Base-by-base conservation (phyloP, 2,329 filamentous ascomycete genomes). In the Phyllosticta paracitricarpa region DNA sequence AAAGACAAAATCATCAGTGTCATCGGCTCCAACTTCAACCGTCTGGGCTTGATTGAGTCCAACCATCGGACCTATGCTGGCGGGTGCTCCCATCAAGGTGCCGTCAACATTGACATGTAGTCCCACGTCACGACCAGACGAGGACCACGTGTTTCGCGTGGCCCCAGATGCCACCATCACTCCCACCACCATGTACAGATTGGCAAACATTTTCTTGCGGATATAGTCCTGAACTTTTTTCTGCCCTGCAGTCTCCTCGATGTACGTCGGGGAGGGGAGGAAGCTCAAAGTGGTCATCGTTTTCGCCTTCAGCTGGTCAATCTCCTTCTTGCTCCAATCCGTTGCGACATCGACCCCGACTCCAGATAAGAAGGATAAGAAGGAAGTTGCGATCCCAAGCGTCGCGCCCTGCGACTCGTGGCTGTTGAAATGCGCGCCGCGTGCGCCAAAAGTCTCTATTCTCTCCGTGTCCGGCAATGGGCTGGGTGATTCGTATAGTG, bases 1-100 rank as follows among this genome's bases (percentile, higher is more conserved):
- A 28, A 61, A 61, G 19, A 61, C 59, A 24, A 61, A 61, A 48
- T 58, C 59, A 28, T 58, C 59, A 6, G 59, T 28, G 2, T 33
- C 59, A 24, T 57, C 51, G 12, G 51, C 54, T 10, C 28, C 26
- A 5, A 61, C 51, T 7, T 19, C 26, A 14, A 33, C 35, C 40
- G 10, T 40, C 24, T n/a, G 26, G 1, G 19, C 24, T 25, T 17
- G 22, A 2, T 24, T 59, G 24, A 22, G 30, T 55, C 57, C 56
- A 6, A 33, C 12, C 40, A 14, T 26, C 40, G 56, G 40, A 14
- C 56, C 56, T 14, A 17, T 9, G 6, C 4, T 40, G 4, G 52
- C 24, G 2, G 56, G 48, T 12, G 30, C 40, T 12, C 48, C 26
- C 4, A 35, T 7, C 33, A 28, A 2, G 7, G 56, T 52, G 3